A percentile compares a stretch with the other conserved stretches of the same genome.
phyloP scores from a whole-genome alignment of 2,329 filamentous ascomycete species.

The Diaporthe citri region DNA sequence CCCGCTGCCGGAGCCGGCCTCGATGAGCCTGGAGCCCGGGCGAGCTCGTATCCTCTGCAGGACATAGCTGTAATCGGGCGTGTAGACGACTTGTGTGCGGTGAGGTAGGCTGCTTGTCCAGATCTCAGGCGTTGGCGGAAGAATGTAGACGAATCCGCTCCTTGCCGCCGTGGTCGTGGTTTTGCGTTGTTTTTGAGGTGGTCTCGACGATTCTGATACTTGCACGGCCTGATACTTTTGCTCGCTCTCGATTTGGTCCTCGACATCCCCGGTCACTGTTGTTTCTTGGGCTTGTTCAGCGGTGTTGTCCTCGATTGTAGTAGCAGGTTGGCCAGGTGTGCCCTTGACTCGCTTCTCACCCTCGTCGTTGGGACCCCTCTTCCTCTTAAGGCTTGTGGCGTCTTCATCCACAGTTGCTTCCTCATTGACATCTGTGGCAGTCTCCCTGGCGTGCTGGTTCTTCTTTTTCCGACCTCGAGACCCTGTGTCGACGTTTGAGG shows the following conservation, averaged over 20 bases:
- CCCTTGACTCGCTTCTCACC: slow-evolving; percentile 43
- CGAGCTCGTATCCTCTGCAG: slow-evolving; percentile 80
- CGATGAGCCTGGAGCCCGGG: slow-evolving; percentile 80
- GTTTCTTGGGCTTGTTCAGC: slow-evolving; percentile 41
- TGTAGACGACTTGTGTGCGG: slow-evolving; percentile 88
- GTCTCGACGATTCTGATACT: background rate
- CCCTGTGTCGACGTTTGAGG: slow-evolving; percentile 90
- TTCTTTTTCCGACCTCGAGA: slow-evolving; percentile 78
- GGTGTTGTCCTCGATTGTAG: slow-evolving; percentile 33
- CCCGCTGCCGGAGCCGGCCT: slow-evolving; percentile 85
- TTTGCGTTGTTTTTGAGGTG: slow-evolving; percentile 32
- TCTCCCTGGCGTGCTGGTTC: slow-evolving; percentile 54
- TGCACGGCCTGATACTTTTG: slow-evolving; percentile 55
- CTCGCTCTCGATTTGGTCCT: slow-evolving; percentile 42
- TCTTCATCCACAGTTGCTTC: slow-evolving; percentile 47
- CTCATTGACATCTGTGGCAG: slow-evolving; percentile 43
- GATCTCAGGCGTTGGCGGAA: slow-evolving; percentile 83
- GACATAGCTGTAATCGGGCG: slow-evolving; percentile 88
- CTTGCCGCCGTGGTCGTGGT: slow-evolving; percentile 55
- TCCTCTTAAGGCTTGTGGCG: slow-evolving; percentile 42
- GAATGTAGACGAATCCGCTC: slow-evolving; percentile 82
- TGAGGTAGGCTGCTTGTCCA: slow-evolving; percentile 87
- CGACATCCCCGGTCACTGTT: slow-evolving; percentile 26
- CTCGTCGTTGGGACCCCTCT: slow-evolving; percentile 51
- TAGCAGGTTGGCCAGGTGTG: slow-evolving; percentile 38